These are phyloP conservation scores for Helotiales sp. DNA, from an alignment of 2,329 filamentous ascomycete genomes.

Conservation along the genomic window DNA sequence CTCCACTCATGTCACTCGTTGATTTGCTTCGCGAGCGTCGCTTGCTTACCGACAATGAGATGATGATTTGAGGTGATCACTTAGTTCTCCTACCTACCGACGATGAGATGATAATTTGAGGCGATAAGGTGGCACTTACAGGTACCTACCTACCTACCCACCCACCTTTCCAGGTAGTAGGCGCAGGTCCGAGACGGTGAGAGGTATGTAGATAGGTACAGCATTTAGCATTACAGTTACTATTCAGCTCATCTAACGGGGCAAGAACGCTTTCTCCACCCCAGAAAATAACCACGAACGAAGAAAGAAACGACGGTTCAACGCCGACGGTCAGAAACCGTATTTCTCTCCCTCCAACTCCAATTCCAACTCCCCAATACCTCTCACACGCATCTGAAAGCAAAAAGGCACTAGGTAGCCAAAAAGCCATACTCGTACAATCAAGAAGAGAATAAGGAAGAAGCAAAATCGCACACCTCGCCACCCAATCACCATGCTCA, in stretches of 20 bases:
- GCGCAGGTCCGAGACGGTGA: no score
- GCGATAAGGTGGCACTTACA: no score
- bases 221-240: not conserved
- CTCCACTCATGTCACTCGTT: not conserved
- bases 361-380: conserved; percentile 9
- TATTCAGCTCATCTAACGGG: not conserved
- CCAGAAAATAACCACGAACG: not conserved
- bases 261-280: not conserved
- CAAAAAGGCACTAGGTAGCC: not conserved
- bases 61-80: not conserved
- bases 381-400: not conserved
- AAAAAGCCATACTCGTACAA: conserved; percentile 1
- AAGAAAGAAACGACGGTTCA: not conserved
- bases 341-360: not conserved
- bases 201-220: not conserved
- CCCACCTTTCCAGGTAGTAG: no score
- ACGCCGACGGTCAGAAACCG: not conserved
- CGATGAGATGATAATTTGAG: no score
- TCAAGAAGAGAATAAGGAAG: not conserved
- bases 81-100: no score
- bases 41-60: no score
- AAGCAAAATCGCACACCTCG: not conserved
- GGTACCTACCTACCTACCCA: no score
- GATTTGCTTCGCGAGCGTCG: not conserved
- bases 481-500: conserved; percentile 10